Base-by-base conservation (phyloP, 495 filamentous ascomycete species). In the Penicillium goetzii region DNA sequence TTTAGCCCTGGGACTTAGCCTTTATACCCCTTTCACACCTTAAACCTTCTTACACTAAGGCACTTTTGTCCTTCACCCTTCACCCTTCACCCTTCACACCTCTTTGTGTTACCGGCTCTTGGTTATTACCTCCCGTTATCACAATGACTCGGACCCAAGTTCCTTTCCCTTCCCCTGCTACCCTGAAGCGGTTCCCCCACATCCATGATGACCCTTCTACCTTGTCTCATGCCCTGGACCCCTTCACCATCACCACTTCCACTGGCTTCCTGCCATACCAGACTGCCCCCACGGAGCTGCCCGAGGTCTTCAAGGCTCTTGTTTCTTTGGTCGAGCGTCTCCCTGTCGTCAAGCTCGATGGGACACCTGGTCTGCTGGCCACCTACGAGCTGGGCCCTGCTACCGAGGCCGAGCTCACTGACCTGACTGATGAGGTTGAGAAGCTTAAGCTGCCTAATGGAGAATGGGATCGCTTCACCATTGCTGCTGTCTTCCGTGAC, bases 211-310 rank as follows among this genome's bases (percentile, higher is more conserved):
- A 86, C 69, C 84, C 87, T 64, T 75, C 74, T 12, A 79, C 78
- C 55, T 80, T 95, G 23, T 89, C 90, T 34, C 74, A 72, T 57
- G 72, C 76, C 63, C 56, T 82, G 34, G 78, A 83, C 58, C 87
- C 91, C 54, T 97, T 97, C 82, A 93, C 93, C 80, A 91, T 96
- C 65, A 94, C 92, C 52, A 92, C 87, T 3, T 86, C 88, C 0
- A 84, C 90, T 43, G 93, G 93, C 56, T 97, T 97, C 74, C 60
- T 81, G 17, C 80, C 80, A n/a, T 77, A 77, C 61, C 65, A 62
- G 32, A 76, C 72, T 45, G 74, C 75, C 45, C 79, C 79, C 50
- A 70, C 71, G 15, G 58, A 62, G 4, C 71, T 82, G 0, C 92
- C 93, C 9, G 55, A 81, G 15, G 88, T 87, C 70, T 97, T 97